These are phyloP conservation scores for Wickerhamia fluorescens DNA, from an alignment of 805 yeast species.

Conservation along the genomic window DNA sequence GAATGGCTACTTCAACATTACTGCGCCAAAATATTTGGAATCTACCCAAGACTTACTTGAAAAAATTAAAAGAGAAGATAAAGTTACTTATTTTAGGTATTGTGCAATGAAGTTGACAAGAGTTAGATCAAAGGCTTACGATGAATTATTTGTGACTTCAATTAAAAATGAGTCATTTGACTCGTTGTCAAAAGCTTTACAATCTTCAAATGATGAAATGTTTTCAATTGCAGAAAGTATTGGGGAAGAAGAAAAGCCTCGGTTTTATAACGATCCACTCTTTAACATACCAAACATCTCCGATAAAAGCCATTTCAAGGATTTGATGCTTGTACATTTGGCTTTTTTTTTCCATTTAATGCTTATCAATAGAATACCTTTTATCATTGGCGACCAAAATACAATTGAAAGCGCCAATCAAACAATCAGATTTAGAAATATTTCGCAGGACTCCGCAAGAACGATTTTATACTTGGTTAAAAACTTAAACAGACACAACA, in stretches of 20 bases:
- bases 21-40: background rate
- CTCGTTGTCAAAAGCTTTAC: conserved; percentile 15
- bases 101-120: too few relatives aligned
- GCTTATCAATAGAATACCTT: conserved; percentile 30
- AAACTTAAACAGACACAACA: conserved; percentile 12
- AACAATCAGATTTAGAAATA: conserved; percentile 17
- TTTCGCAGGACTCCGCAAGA: conserved; percentile 30
- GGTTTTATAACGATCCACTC: conserved; percentile 26
- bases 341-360: conserved; percentile 29
- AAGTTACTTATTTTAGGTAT: too few relatives aligned
- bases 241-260: conserved; percentile 16
- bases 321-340: conserved; percentile 14
- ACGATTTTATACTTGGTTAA: conserved; percentile 24
- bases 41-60: background rate
- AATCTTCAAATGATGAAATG: conserved; percentile 23
- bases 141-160: conserved; percentile 24
- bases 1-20: background rate
- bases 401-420: conserved; percentile 12
- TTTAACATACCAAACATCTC: conserved; percentile 9
- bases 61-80: too few relatives aligned
- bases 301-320: background rate
- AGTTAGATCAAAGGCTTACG: conserved; percentile 24
- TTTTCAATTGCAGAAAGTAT: conserved; percentile 14
- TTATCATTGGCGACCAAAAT: conserved; percentile 8
- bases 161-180: conserved; percentile 14